Evolutionary conservation across 805 yeast species (phyloP), one percentile per base, ranked within the genome.

Genomic region (Dipodascus geniculatus): DNA sequence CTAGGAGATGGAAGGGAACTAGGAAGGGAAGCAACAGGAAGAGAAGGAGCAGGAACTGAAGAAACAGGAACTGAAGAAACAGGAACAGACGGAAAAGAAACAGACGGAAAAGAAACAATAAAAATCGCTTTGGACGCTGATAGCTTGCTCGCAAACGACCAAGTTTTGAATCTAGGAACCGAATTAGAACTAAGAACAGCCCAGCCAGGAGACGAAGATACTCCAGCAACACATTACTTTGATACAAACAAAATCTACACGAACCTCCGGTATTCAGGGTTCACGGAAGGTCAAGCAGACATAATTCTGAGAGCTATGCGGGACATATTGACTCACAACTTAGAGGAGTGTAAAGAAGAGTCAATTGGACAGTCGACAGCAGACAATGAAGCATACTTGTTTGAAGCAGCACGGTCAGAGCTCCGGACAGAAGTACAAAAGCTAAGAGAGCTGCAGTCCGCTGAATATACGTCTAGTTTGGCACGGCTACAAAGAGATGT

Each of bases 331-430:
- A 59, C 65, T 3, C 60, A 60, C 4, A 65, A 69, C 19, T 60
- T 74, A 38, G 59, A 62, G 4, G 61, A 65, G 38, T 55, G 71
- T 22, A 61, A 67, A 23, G 68, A 66, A 1, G 62, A 65, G 42
- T 63, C 67, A 17, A 64, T 74, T 17, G 73, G 74, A 22, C 68
- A 69, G 23, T 80, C 81, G 57, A 96, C 88, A 60, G 70, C 88
- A 16, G 96, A 90, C 58, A 91, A 90, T 62, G 96, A 91, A 61
- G 77, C 80, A 22, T 93, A 91, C 64, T 69, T 93, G 14, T 90
- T 88, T 66, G 91, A 89, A 64, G 95, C 96, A 31, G 96, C 96
- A 0, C 87, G 87, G 57, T 83, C 90, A 53, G 98, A 91, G 66
- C 69, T 91, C 38, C 69, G 84, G 50, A 87, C 85, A 48, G 96